Conservation (phyloP, 2,329 filamentous ascomycete species). For the Erysiphe neolycopersici region DNA sequence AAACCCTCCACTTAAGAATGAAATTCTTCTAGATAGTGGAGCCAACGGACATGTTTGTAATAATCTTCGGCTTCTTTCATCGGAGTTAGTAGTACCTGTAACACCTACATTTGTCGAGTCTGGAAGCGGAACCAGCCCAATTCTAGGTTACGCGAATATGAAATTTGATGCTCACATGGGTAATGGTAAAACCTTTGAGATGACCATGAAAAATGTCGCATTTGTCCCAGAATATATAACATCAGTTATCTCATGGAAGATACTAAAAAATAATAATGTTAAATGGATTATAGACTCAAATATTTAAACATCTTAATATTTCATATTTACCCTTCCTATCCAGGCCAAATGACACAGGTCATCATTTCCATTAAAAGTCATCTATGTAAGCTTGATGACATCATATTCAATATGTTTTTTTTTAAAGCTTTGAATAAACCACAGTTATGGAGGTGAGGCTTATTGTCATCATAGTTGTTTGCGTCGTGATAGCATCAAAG, state of each 20-base stretch:
- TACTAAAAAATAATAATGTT: neutral
- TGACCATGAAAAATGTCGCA: neutral
- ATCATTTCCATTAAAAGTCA: too few species aligned
- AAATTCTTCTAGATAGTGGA: neutral
- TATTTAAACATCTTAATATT: too few species aligned
- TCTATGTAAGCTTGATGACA: too few species aligned
- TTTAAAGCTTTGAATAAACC: too few species aligned
- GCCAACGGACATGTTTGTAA: neutral
- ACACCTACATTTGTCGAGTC: neutral
- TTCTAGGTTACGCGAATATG: neutral
- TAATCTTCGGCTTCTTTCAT: neutral
- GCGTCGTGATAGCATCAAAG: too few species aligned
- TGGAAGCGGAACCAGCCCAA: neutral
- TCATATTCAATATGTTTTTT: too few species aligned
- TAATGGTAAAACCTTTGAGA: neutral
- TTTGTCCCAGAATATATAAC: neutral
- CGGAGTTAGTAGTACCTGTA: neutral
- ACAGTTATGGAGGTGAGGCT: too few species aligned
- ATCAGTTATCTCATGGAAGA: neutral
- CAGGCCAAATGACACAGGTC: too few species aligned
- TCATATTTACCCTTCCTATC: too few species aligned
- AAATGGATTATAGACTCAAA: neutral
- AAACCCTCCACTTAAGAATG: neutral
- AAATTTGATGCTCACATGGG: neutral
- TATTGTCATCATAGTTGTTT: too few species aligned